phyloP scores from a whole-genome alignment of 257 asterid genomes.

The Solanum tarijense region DNA sequence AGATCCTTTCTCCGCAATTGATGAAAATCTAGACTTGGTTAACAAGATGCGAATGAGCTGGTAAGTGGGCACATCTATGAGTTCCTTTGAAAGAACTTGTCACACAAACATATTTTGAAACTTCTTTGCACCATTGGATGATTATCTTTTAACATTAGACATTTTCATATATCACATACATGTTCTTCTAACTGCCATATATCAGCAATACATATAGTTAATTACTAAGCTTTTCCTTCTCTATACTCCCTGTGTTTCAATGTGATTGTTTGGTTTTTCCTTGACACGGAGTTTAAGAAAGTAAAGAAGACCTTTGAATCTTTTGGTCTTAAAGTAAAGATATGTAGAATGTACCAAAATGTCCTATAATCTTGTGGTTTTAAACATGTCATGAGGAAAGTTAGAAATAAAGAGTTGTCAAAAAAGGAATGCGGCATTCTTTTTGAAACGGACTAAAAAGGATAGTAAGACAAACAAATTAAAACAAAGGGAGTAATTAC shows the following conservation, averaged over 20 bases:
- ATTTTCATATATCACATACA: background rate
- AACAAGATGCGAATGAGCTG: background rate
- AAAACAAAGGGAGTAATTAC: background rate
- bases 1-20: background rate
- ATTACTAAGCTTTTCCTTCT: background rate
- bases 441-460: background rate
- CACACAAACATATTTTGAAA: background rate
- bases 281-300: background rate
- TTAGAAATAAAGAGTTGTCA: background rate
- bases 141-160: background rate
- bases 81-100: background rate
- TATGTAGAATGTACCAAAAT: background rate
- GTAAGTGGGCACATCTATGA: background rate
- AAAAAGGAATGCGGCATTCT: background rate
- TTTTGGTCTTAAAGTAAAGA: background rate
- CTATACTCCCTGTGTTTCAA: background rate
- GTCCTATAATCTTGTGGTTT: background rate
- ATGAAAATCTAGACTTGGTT: background rate
- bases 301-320: background rate
- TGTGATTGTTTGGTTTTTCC: background rate
- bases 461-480: background rate
- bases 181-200: background rate
- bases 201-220: background rate
- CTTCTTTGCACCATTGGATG: background rate
- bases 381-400: background rate